A percentile compares a stretch with the other conserved stretches of the same genome.
Evolutionary conservation across 2,329 filamentous ascomycete genomes (phyloP).

Genomic region (Mycosphaerella arachidis): DNA sequence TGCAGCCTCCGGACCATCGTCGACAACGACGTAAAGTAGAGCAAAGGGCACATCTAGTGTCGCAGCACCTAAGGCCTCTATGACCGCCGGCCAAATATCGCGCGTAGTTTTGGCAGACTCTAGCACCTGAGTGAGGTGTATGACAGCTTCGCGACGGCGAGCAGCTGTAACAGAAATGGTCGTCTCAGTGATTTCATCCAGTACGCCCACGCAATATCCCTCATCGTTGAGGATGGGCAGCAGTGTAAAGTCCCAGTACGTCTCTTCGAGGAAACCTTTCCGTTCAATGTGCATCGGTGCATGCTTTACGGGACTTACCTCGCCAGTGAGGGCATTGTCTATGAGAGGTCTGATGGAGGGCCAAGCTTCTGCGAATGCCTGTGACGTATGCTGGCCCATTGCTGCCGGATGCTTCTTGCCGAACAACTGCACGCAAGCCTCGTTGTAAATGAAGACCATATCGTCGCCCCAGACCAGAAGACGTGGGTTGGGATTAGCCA

Average conservation of each 20-base stretch:
- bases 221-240: conserved; percentile 25
- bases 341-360: conserved; percentile 18
- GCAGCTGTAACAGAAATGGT: conserved; percentile 21
- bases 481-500: conserved; percentile 30
- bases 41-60: conserved; percentile 26
- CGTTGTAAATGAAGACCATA: conserved; percentile 31
- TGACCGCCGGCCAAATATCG: conserved; percentile 25
- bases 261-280: conserved; percentile 29
- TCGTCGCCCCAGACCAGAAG: conserved; percentile 33
- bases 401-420: conserved; percentile 24
- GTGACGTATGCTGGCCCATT: conserved; percentile 18
- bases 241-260: conserved; percentile 28
- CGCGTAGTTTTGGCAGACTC: conserved; percentile 13
- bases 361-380: conserved; percentile 24
- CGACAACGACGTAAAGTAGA: conserved; percentile 23
- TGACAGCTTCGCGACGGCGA: conserved; percentile 20
- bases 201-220: conserved; percentile 19
- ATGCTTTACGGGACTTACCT: conserved; percentile 15
- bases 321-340: conserved; percentile 21
- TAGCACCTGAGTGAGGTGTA: conserved; percentile 16
- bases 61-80: conserved; percentile 17
- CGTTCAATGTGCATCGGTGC: conserved; percentile 24
- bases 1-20: conserved; percentile 13
- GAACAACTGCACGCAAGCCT: conserved; percentile 25
- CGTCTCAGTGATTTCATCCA: conserved; percentile 27